These are phyloP conservation scores for Trichothecium sympodiale DNA, from an alignment of 2,329 filamentous ascomycete species.

Conservation along the genomic window DNA sequence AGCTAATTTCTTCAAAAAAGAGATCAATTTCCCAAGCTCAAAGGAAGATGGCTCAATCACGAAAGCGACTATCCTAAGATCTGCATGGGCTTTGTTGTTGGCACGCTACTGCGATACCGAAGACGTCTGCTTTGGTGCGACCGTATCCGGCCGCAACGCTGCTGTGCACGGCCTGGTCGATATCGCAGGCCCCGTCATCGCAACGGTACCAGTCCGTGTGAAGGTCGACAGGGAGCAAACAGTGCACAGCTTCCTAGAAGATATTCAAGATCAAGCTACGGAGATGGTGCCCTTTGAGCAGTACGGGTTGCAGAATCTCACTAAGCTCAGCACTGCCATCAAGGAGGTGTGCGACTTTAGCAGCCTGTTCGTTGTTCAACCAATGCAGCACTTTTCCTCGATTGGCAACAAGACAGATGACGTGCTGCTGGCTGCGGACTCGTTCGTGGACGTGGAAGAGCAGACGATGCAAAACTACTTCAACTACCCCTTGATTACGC, in stretches of 20 bases:
- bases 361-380: constrained; percentile 9
- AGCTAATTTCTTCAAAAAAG: too few relatives aligned
- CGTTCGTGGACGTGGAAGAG: neutral
- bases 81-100: constrained; percentile 15
- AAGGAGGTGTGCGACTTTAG: constrained; percentile 8
- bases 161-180: constrained; percentile 13
- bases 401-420: neutral
- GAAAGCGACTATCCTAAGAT: constrained; percentile 11
- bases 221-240: neutral
- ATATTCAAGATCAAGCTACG: constrained; percentile 3
- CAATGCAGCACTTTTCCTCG: constrained; percentile 2
- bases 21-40: too few relatives aligned
- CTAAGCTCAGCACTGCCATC: constrained; percentile 4
- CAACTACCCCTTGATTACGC: constrained; percentile 6
- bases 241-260: neutral
- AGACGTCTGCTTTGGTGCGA: constrained; percentile 15
- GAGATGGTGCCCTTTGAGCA: constrained; percentile 9
- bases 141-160: constrained; percentile 16
- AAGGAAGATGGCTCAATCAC: constrained; percentile 4
- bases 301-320: constrained; percentile 11
- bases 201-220: constrained; percentile 9
- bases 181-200: constrained; percentile 18
- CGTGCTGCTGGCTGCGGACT: neutral
- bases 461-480: constrained; percentile 14
- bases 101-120: constrained; percentile 9